These are phyloP conservation scores for Mallotus nudiflorus DNA, from an alignment of 345 rosid genomes.

Conservation along the genomic window DNA sequence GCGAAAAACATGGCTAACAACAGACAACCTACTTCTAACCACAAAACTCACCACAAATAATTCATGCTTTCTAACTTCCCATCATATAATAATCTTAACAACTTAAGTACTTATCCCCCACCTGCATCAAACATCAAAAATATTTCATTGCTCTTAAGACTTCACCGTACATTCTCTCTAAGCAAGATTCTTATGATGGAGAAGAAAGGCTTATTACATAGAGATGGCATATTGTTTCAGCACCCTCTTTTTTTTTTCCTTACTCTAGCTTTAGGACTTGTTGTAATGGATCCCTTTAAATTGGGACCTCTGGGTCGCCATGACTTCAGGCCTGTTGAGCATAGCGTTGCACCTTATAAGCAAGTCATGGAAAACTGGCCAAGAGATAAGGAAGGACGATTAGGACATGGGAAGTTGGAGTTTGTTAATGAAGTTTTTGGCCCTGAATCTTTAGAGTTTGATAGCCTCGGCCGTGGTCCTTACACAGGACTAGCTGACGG, in stretches of 20 bases:
- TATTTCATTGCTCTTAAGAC: not conserved
- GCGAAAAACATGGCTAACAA: slow-evolving; percentile 26
- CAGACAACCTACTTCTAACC: slow-evolving; percentile 19
- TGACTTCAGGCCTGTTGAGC: slow-evolving; percentile 80
- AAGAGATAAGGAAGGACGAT: slow-evolving; percentile 60
- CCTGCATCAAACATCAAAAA: not conserved
- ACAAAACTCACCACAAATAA: not conserved
- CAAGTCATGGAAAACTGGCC: slow-evolving; percentile 87
- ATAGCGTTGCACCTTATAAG: slow-evolving; percentile 84
- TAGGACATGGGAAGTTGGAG: slow-evolving; percentile 71
- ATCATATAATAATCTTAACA: not conserved
- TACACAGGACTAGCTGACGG: slow-evolving; percentile 92
- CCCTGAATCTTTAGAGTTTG: slow-evolving; percentile 94
- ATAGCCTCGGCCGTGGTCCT: slow-evolving; percentile 76
- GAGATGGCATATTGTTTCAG: slow-evolving; percentile 14
- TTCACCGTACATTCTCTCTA: not conserved
- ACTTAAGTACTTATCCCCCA: not conserved
- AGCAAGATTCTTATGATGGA: slow-evolving; percentile 7
- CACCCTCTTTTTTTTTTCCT: slow-evolving; percentile 43
- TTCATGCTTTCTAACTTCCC: slow-evolving; percentile 9
- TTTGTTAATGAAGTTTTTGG: slow-evolving; percentile 75
- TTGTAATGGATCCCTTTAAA: slow-evolving; percentile 65
- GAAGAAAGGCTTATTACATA: slow-evolving; percentile 10
- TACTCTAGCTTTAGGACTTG: slow-evolving; percentile 54
- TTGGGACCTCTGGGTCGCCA: slow-evolving; percentile 75